Evolutionary conservation across 179 eudicot species (phyloP).

Genomic region (Sideroxylon spinosum): DNA sequence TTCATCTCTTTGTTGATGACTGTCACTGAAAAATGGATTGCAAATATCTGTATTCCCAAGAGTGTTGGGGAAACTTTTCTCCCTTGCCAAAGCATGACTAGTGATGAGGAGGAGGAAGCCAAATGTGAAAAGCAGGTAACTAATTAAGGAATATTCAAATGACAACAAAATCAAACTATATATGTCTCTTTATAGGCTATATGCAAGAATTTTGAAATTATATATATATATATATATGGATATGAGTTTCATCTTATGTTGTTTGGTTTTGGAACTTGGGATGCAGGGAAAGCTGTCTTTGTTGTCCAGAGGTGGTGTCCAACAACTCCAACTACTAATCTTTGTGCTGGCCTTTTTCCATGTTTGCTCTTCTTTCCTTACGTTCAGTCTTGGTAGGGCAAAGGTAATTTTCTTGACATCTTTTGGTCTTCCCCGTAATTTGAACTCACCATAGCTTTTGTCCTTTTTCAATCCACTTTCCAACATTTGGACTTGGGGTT

Average conservation of each 20-base stretch:
- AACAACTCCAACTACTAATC: constrained; percentile 39
- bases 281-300: constrained; percentile 41
- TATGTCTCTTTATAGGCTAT: too few species aligned
- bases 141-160: neutral
- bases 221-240: neutral
- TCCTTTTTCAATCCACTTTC: neutral
- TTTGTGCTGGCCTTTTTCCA: constrained; percentile 40
- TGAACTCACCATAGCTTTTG: neutral
- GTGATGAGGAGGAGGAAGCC: constrained; percentile 26
- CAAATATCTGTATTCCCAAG: constrained; percentile 36
- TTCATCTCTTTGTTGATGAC: constrained; percentile 40
- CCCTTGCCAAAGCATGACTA: constrained; percentile 25
- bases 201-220: neutral
- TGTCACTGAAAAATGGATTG: constrained; percentile 25
- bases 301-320: constrained; percentile 35
- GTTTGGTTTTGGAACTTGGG: neutral
- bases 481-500: neutral
- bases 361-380: constrained; percentile 33
- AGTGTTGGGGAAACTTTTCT: constrained; percentile 27
- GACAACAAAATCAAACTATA: neutral
- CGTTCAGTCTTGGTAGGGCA: constrained; percentile 34
- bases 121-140: constrained; percentile 35
- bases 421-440: neutral
- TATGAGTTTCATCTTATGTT: neutral
- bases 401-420: constrained; percentile 25